Evolutionary conservation across 129 eudicot species (phyloP).

Genomic region (Smallanthus sonchifolius): DNA sequence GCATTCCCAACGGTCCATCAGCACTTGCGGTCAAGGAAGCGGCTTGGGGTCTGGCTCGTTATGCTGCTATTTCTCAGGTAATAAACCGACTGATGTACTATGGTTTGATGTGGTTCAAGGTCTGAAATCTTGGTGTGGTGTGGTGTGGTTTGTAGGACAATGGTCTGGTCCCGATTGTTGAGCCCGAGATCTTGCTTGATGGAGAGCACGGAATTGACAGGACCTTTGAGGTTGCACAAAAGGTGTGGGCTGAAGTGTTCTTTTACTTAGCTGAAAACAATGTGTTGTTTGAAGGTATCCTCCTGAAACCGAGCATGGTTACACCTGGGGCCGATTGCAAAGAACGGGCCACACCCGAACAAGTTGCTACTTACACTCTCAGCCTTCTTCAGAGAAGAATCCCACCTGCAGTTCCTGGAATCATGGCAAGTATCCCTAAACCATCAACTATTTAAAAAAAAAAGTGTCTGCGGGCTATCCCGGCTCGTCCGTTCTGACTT

Average conservation of each 20-base stretch:
- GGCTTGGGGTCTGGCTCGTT: slow-evolving; percentile 91
- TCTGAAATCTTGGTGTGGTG: slow-evolving; percentile 3
- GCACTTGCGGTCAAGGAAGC: slow-evolving; percentile 93
- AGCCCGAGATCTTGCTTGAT: slow-evolving; percentile 66
- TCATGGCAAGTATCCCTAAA: slow-evolving; percentile 52
- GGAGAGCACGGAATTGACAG: slow-evolving; percentile 73
- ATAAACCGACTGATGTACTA: neutral
- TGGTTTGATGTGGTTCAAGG: slow-evolving; percentile 17
- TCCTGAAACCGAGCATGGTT: slow-evolving; percentile 86
- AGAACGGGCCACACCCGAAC: slow-evolving; percentile 67
- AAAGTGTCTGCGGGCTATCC: neutral
- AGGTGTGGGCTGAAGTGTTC: slow-evolving; percentile 82
- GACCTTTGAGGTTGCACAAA: slow-evolving; percentile 61
- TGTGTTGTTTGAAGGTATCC: slow-evolving; percentile 68
- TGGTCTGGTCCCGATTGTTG: slow-evolving; percentile 75
- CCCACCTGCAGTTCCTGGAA: slow-evolving; percentile 88
- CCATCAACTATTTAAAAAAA: neutral
- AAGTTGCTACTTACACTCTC: slow-evolving; percentile 69
- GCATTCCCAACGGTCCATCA: slow-evolving; percentile 87
- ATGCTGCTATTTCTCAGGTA: slow-evolving; percentile 86
- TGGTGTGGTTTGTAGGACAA: slow-evolving; percentile 50
- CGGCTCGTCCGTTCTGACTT: neutral
- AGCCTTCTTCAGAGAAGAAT: slow-evolving; percentile 60
- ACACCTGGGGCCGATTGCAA: slow-evolving; percentile 77
- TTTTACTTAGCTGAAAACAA: slow-evolving; percentile 69